A percentile compares a stretch with the other conserved stretches of the same genome.
Evolutionary conservation across 805 yeast genomes (phyloP).

Genomic region (Saturnispora galanensis): DNA sequence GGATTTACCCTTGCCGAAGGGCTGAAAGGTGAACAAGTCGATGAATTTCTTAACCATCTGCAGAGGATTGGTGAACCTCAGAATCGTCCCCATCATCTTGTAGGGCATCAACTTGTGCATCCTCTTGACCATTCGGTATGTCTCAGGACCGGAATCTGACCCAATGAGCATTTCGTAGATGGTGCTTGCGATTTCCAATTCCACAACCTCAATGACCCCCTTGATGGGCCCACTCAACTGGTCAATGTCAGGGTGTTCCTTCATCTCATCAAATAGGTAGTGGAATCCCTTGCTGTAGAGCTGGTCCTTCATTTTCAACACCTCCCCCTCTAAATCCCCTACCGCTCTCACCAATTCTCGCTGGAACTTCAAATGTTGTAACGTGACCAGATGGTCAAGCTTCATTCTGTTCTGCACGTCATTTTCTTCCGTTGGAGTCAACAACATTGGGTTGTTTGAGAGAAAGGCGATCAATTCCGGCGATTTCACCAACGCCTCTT

Average conservation of each 20-base stretch:
- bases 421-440: slow-evolving; percentile 33
- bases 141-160: slow-evolving; percentile 69
- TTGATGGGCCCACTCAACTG: slow-evolving; percentile 59
- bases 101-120: slow-evolving; percentile 79
- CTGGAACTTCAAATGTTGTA: slow-evolving; percentile 65
- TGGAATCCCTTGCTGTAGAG: slow-evolving; percentile 39
- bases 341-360: slow-evolving; percentile 33
- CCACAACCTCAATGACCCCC: slow-evolving; percentile 71
- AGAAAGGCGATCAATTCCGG: slow-evolving; percentile 46
- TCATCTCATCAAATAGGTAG: slow-evolving; percentile 57
- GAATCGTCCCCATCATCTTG: slow-evolving; percentile 59
- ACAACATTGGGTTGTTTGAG: slow-evolving; percentile 28
- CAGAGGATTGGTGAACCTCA: slow-evolving; percentile 81
- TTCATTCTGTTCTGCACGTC: slow-evolving; percentile 53
- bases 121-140: slow-evolving; percentile 58
- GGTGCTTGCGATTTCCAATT: slow-evolving; percentile 77
- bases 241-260: slow-evolving; percentile 32
- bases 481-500: slow-evolving; percentile 40
- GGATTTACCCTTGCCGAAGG: slow-evolving; percentile 30
- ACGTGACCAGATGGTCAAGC: slow-evolving; percentile 47
- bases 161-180: slow-evolving; percentile 73
- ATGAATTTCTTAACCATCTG: slow-evolving; percentile 69
- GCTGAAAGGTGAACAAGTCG: slow-evolving; percentile 71
- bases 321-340: slow-evolving; percentile 24
- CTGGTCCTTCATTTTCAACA: slow-evolving; percentile 33